Evolutionary conservation across 176 grass and related monocot genomes (phyloP).

Genomic region (Cymbopogon citratus): DNA sequence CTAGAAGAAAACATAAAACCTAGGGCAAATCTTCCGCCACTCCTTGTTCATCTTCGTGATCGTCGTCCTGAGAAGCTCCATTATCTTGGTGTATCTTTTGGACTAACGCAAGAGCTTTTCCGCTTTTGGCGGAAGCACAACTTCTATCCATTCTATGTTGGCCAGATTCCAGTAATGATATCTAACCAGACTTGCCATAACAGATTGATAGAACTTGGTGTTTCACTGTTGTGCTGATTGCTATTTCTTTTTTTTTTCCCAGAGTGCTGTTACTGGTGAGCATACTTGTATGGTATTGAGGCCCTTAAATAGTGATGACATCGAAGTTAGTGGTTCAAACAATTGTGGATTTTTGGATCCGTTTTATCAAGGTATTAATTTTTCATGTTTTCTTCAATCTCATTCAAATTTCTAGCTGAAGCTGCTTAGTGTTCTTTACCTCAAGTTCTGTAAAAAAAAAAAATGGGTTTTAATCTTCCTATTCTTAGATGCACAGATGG

Average conservation of each 20-base stretch:
- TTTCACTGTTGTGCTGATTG: conserved; percentile 22
- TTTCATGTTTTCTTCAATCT: neutral
- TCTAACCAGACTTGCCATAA: conserved; percentile 22
- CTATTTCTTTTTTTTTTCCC: conserved; percentile 25
- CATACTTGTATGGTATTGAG: conserved; percentile 95
- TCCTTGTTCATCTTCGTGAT: conserved; percentile 66
- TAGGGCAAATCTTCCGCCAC: conserved; percentile 71
- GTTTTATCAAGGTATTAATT: conserved; percentile 70
- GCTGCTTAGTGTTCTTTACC: neutral
- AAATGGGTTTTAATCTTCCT: neutral
- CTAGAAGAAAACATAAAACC: conserved; percentile 87
- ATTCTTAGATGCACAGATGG: neutral
- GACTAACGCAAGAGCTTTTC: conserved; percentile 81
- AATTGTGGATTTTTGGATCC: conserved; percentile 72
- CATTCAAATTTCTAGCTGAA: neutral
- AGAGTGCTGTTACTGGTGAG: conserved; percentile 97
- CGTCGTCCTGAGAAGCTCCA: conserved; percentile 77
- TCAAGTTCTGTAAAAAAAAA: neutral
- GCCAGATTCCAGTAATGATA: conserved; percentile 78
- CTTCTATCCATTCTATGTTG: conserved; percentile 88
- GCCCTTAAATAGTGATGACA: conserved; percentile 65
- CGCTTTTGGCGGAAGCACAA: conserved; percentile 87
- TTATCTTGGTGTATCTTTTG: conserved; percentile 91
- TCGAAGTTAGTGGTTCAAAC: conserved; percentile 44
- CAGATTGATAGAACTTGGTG: neutral